Evolutionary conservation across 306 rosid genomes (phyloP).

Genomic region (Erythrophleum fordii): DNA sequence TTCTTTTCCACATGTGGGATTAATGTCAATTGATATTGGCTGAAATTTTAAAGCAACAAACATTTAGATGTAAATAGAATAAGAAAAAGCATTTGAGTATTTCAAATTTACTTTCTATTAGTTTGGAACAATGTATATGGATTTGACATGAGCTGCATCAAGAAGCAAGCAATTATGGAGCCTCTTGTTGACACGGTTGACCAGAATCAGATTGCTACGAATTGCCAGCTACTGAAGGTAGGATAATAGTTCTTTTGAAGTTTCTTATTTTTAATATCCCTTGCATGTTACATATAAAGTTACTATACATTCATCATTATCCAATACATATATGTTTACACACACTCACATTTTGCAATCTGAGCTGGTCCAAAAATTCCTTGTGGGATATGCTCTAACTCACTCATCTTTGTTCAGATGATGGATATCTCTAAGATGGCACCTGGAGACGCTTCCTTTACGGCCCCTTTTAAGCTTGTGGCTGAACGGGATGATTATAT

Average conservation of each 20-base stretch:
- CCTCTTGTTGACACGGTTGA: constrained; percentile 98
- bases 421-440: constrained; percentile 99
- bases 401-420: constrained; percentile 59
- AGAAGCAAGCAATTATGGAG: constrained; percentile 94
- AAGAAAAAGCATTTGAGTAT: neutral
- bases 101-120: constrained; percentile 37
- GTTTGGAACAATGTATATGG: constrained; percentile 98
- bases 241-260: neutral
- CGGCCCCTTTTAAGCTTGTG: constrained; percentile 89
- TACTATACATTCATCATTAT: no score
- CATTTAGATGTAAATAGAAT: neutral
- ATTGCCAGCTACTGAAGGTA: constrained; percentile 91
- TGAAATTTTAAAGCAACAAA: constrained; percentile 15
- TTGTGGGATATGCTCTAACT: constrained; percentile 24
- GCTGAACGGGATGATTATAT: constrained; percentile 91
- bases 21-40: constrained; percentile 2
- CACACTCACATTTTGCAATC: neutral
- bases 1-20: neutral
- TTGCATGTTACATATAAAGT: neutral
- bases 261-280: constrained; percentile 17
- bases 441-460: constrained; percentile 90
- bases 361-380: neutral
- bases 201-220: constrained; percentile 92
- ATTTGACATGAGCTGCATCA: constrained; percentile 98
- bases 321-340: no score